Percentiles rank a stretch among this genome's conserved stretches.
Evolutionary conservation across 2,329 filamentous ascomycete genomes (phyloP).

Genomic region (Paecilomyces niveus): DNA sequence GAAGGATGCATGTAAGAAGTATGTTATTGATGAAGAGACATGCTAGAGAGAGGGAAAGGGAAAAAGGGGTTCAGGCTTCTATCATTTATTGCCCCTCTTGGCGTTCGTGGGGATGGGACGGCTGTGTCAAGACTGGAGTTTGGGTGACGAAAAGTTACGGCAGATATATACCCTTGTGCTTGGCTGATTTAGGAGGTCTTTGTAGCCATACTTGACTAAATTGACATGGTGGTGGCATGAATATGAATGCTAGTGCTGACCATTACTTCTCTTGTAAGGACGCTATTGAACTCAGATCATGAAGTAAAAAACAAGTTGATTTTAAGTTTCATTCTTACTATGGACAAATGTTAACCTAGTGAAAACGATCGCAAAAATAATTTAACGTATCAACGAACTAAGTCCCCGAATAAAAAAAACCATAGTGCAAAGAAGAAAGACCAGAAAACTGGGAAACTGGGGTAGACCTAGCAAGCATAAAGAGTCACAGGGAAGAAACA

Average conservation of each 20-base stretch:
- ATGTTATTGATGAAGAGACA: constrained; percentile 39
- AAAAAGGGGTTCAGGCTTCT: background rate
- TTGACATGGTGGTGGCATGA: background rate
- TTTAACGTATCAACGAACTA: background rate
- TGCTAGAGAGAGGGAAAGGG: background rate
- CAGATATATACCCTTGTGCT: background rate
- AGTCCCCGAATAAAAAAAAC: background rate
- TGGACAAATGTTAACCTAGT: background rate
- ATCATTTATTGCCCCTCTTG: background rate
- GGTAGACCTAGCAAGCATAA: background rate
- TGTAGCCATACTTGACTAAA: background rate
- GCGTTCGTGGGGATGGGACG: background rate
- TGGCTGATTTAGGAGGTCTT: background rate
- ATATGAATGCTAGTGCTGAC: no score
- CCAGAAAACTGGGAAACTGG: no score
- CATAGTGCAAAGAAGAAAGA: background rate
- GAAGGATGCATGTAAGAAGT: constrained; percentile 52
- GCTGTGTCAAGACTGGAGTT: background rate
- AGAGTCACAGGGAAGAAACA: background rate
- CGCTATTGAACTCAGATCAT: no score
- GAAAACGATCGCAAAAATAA: background rate
- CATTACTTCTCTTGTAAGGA: no score
- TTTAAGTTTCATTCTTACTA: background rate
- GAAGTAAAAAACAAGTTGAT: background rate
- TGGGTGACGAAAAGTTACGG: background rate